Evolutionary conservation across 495 filamentous ascomycete species (phyloP).

Genomic region (Xylaria acuta): DNA sequence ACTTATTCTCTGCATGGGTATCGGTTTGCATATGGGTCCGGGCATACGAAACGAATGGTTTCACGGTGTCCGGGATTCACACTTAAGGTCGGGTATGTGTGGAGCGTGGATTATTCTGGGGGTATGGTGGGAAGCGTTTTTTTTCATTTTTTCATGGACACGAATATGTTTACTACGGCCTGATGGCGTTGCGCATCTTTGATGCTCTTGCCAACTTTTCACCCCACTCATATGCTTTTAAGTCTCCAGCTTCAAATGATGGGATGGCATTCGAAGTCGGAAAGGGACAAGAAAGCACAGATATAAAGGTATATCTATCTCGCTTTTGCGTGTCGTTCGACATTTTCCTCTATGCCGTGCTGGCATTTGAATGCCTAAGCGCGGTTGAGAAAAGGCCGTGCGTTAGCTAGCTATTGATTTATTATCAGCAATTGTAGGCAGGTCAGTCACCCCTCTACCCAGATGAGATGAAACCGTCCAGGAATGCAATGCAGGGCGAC

Average conservation of each 20-base stretch:
- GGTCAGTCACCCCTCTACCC: background rate
- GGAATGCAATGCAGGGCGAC: background rate
- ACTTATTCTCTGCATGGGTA: constrained; percentile 2
- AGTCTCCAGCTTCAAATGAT: background rate
- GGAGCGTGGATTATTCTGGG: background rate
- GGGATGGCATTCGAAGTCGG: background rate
- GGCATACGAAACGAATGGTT: background rate
- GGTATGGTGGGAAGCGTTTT: background rate
- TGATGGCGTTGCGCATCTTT: background rate
- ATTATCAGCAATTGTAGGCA: background rate
- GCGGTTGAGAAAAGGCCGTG: background rate
- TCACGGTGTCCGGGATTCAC: background rate
- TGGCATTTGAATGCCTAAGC: background rate
- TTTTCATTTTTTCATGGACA: constrained; percentile 5
- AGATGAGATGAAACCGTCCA: background rate
- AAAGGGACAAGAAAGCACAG: background rate
- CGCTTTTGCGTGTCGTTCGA: background rate
- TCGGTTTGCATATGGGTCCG: constrained; percentile 1
- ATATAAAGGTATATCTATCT: background rate
- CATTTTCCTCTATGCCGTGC: background rate
- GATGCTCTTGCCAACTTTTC: background rate
- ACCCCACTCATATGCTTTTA: background rate
- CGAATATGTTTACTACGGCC: constrained; percentile 5
- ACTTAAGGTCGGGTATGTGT: background rate
- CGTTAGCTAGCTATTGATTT: background rate